Evolutionary conservation across 2,329 filamentous ascomycete genomes (phyloP).

Genomic region (Venturia aucupariae): DNA sequence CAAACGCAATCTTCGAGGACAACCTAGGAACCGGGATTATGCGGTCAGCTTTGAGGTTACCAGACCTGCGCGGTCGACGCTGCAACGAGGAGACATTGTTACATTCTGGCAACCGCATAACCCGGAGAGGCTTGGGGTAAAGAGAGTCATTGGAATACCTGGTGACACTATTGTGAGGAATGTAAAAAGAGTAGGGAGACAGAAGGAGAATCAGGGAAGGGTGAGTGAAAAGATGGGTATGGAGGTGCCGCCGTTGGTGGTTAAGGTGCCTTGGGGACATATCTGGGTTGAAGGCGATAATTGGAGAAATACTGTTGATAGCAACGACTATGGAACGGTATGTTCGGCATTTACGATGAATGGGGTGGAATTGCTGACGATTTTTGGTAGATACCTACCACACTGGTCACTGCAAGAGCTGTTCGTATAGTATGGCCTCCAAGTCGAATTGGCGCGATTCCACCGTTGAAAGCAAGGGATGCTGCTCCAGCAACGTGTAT

Average conservation of each 20-base stretch:
- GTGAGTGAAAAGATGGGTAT: constrained; percentile 33
- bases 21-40: neutral
- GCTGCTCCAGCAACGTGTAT: neutral
- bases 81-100: constrained; percentile 36
- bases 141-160: constrained; percentile 71
- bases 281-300: constrained; percentile 95
- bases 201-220: constrained; percentile 32
- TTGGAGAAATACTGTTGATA: constrained; percentile 63
- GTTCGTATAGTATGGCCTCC: constrained; percentile 13
- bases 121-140: constrained; percentile 63
- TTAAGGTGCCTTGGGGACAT: constrained; percentile 70
- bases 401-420: constrained; percentile 12
- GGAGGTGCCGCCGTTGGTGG: constrained; percentile 16
- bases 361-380: neutral
- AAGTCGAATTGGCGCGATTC: constrained; percentile 1
- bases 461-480: neutral
- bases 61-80: constrained; percentile 14
- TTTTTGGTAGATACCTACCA: constrained; percentile 9
- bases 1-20: neutral
- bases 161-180: constrained; percentile 66
- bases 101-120: constrained; percentile 48
- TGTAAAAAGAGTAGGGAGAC: constrained; percentile 25
- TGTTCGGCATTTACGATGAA: constrained; percentile 14
- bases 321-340: constrained; percentile 77
- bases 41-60: neutral